phyloP scores from a whole-genome alignment of 2,329 filamentous ascomycete species.

The Diaporthe sp. region DNA sequence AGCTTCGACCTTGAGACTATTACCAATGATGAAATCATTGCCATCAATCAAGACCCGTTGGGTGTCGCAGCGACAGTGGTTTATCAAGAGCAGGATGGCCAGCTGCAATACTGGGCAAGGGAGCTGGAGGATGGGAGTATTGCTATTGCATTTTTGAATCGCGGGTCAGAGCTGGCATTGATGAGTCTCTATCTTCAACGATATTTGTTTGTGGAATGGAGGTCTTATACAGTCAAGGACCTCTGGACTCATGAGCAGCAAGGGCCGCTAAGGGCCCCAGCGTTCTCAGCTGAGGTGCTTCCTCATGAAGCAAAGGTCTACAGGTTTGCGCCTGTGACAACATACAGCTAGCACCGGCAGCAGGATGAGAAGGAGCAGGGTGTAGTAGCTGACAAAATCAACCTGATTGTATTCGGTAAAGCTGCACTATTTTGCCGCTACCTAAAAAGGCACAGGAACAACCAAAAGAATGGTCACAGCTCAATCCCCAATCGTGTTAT shows the following conservation, averaged over 20 bases:
- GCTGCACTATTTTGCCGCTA: not conserved
- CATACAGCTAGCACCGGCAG: not conserved
- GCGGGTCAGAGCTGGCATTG: conserved; percentile 19
- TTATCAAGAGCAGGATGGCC: conserved; percentile 13
- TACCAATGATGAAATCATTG: conserved; percentile 34
- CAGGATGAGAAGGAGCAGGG: not conserved
- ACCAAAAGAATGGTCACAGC: fast-evolving
- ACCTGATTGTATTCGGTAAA: not conserved
- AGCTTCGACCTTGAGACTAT: conserved; percentile 30
- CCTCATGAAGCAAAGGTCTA: conserved; percentile 35
- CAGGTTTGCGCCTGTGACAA: conserved; percentile 16
- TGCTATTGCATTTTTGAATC: conserved; percentile 32
- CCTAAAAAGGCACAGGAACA: not conserved
- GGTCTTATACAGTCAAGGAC: conserved; percentile 32
- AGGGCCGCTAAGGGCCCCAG: conserved; percentile 22
- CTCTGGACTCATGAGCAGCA: conserved; percentile 33
- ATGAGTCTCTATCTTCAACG: conserved; percentile 28
- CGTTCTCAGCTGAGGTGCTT: conserved; percentile 33
- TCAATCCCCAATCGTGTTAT: not conserved
- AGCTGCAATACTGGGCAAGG: conserved; percentile 33
- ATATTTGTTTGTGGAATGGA: conserved; percentile 33
- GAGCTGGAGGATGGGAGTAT: conserved; percentile 26
- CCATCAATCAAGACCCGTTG: conserved; percentile 29
- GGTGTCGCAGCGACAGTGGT: conserved; percentile 23
- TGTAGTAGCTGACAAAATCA: not conserved